Base-by-base conservation (phyloP, 305 asterid genomes). In the Ruellia speciosa region DNA sequence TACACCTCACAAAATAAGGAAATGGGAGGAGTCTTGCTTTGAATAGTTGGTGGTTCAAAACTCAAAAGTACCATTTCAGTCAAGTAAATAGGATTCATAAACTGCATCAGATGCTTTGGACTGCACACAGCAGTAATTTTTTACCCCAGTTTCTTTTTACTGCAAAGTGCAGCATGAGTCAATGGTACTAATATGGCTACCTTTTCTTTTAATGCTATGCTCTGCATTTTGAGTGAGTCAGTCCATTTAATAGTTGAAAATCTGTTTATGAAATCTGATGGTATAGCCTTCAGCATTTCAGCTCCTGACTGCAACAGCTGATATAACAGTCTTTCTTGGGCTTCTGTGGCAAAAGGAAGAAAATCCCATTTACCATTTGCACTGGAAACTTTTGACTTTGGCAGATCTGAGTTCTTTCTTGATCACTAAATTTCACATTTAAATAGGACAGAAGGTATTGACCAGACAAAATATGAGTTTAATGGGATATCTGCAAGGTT, bases 151-250 rank as follows among this genome's bases (percentile, higher is more conserved):
- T 49, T 52, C 18, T 55, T 63, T 46, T 48, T 66, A 47, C 76
- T 56, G 61, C 66, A 61, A 49, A 66, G 34, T 24, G 66, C 62
- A 58, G 67, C 63, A 66, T 57, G 59, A 62, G 63, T 56, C 64
- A 58, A 63, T 63, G 58, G 31, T 24, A 24, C 31, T 24, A 2
- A 24, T 24, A 57, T 43, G 16, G 49, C 3, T 15, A 37, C 41
- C 41, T 60, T 24, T 24, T 24, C 31, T 24, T 24, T 24, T 24
- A 24, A 24, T 24, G 31, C 31, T 24, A 24, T 4, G 31, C 31
- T 24, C 31, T 24, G 31, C 31, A 24, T 24, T 24, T 24, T 24
- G 31, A 24, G 4, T 24, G 31, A 24, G 31, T 24, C 14, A 50
- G 50, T 60, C 67, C 55, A 68, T 24, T 56, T 49, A 45, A 41